Conservation (phyloP, 2,329 filamentous ascomycete genomes). For the Aspergillus bombycis region DNA sequence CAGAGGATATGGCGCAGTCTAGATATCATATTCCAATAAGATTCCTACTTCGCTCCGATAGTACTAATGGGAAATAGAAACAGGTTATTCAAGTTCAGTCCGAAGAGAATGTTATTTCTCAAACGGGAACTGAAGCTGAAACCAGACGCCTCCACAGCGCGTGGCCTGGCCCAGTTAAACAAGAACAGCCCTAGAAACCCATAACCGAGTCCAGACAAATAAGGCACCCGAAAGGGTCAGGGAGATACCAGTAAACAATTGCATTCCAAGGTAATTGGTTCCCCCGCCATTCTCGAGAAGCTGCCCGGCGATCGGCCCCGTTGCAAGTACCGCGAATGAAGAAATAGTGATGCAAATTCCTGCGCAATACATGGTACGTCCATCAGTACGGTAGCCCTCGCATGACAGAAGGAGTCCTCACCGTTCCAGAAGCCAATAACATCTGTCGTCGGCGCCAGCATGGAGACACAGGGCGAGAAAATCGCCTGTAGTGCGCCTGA, state of each 20-base stretch:
- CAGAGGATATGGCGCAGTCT: too few species aligned
- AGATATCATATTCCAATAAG: too few species aligned
- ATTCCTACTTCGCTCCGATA: too few species aligned
- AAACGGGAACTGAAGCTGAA: too few species aligned
- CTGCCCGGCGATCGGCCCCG: constrained; percentile 16
- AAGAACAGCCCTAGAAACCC: not conserved
- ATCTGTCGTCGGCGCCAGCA: constrained; percentile 14
- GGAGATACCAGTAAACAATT: constrained; percentile 19
- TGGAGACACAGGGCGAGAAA: constrained; percentile 18
- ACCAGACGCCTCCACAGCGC: too few species aligned
- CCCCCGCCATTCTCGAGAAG: constrained; percentile 14
- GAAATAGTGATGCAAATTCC: constrained; percentile 17
- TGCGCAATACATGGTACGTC: not conserved
- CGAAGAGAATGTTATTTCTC: too few species aligned
- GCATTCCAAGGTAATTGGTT: constrained; percentile 17
- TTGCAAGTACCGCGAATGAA: constrained; percentile 19
- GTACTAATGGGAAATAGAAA: too few species aligned
- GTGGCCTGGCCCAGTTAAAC: too few species aligned
- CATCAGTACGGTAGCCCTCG: not conserved
- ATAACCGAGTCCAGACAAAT: constrained; percentile 7
- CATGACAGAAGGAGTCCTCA: constrained; percentile 4
- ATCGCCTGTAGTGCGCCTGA: constrained; percentile 2
- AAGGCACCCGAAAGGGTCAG: constrained; percentile 10
- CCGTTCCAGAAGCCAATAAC: constrained; percentile 20
- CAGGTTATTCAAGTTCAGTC: too few species aligned